Evolutionary conservation across 495 filamentous ascomycete species (phyloP).

Genomic region (Margaritispora aquatica): DNA sequence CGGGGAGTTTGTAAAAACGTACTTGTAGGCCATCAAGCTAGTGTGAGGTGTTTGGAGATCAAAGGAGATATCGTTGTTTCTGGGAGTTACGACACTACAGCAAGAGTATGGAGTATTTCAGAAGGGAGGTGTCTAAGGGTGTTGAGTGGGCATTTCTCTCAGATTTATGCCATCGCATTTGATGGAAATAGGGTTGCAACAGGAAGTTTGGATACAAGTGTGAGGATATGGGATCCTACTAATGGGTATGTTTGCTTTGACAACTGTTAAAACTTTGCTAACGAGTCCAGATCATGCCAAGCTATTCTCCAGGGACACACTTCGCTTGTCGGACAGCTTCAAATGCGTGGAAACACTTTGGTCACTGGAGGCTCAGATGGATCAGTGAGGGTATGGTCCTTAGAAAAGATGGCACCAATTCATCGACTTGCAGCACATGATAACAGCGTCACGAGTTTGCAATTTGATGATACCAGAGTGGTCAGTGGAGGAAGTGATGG

Average conservation of each 20-base stretch:
- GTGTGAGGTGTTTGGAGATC: constrained; percentile 91
- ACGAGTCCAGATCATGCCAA: constrained; percentile 30
- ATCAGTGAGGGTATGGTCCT: constrained; percentile 90
- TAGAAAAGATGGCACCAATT: constrained; percentile 81
- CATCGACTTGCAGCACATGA: constrained; percentile 96
- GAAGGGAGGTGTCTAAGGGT: constrained; percentile 87
- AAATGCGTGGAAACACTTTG: constrained; percentile 88
- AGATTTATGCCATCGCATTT: constrained; percentile 98
- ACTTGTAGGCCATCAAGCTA: constrained; percentile 93
- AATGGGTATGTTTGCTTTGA: constrained; percentile 57
- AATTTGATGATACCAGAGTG: constrained; percentile 91
- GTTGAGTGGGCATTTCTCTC: constrained; percentile 92
- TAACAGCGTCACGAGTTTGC: constrained; percentile 93
- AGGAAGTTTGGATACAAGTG: constrained; percentile 92
- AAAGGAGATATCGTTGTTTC: constrained; percentile 94
- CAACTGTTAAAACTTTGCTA: background rate
- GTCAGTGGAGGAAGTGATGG: constrained; percentile 95
- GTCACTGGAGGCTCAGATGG: constrained; percentile 96
- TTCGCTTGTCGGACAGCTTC: constrained; percentile 92
- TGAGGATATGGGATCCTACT: constrained; percentile 91
- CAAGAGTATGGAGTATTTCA: constrained; percentile 94
- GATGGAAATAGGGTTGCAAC: constrained; percentile 92
- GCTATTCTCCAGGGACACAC: constrained; percentile 97
- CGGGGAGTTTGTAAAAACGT: constrained; percentile 84
- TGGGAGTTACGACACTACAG: constrained; percentile 94